Conservation (phyloP, 2,329 filamentous ascomycete species). For the Aureobasidium lini region DNA sequence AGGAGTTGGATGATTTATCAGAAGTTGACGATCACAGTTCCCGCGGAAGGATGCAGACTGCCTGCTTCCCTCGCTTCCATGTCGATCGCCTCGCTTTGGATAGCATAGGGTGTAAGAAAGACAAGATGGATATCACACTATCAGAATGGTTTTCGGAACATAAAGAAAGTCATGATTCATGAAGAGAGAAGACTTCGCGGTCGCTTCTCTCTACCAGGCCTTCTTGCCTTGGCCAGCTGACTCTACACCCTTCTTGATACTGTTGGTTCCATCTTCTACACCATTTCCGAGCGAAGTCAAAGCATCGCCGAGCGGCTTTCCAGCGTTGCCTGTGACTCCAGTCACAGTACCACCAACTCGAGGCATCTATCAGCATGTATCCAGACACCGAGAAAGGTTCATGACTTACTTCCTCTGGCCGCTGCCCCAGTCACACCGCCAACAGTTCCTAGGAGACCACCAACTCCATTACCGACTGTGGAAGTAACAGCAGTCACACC, state of each 20-base stretch:
- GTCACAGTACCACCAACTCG: conserved; percentile 38
- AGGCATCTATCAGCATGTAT: not conserved
- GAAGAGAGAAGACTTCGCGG: not conserved
- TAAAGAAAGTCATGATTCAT: not conserved
- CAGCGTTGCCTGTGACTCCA: conserved; percentile 35
- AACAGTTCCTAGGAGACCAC: conserved; percentile 46
- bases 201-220: conserved; percentile 13
- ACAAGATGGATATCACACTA: too few species aligned
- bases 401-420: conserved; percentile 28
- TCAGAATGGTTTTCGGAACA: not conserved
- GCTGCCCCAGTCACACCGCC: conserved; percentile 45
- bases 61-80: too few species aligned
- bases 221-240: conserved; percentile 41
- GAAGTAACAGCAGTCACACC: conserved; percentile 50
- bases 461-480: conserved; percentile 48
- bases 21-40: too few species aligned
- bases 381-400: not conserved
- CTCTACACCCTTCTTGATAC: conserved; percentile 39
- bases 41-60: too few species aligned
- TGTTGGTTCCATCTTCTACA: conserved; percentile 37
- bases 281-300: conserved; percentile 36
- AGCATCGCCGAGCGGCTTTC: conserved; percentile 35
- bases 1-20: too few species aligned
- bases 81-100: too few species aligned
- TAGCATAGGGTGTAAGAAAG: too few species aligned